phyloP scores from a whole-genome alignment of 2,329 filamentous ascomycete species.

The Chrysosporium keratinophilum region DNA sequence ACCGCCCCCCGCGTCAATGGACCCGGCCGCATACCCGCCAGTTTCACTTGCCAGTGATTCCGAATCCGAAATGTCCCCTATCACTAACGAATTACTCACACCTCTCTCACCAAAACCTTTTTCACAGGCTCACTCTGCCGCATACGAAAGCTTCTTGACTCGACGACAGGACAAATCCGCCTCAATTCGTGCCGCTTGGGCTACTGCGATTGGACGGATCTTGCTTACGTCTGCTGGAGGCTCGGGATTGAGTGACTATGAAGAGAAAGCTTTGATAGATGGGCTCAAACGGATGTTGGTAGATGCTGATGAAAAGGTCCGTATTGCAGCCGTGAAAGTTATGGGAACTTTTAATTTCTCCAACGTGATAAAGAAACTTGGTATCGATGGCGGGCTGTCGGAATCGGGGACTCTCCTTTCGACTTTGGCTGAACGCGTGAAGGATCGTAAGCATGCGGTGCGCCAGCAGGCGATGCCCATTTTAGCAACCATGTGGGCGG shows the following conservation, averaged over 20 bases:
- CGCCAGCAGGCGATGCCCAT: conserved; percentile 79
- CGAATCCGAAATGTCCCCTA: conserved; percentile 39
- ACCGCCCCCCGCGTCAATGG: conserved; percentile 59
- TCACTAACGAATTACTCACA: conserved; percentile 58
- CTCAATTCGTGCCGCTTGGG: conserved; percentile 76
- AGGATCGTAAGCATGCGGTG: conserved; percentile 71
- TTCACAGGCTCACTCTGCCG: conserved; percentile 63
- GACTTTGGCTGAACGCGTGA: conserved; percentile 75
- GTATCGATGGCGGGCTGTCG: conserved; percentile 60
- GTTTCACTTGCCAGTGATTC: conserved; percentile 34
- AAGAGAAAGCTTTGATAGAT: conserved; percentile 64
- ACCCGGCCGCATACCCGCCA: conserved; percentile 76
- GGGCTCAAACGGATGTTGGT: conserved; percentile 69
- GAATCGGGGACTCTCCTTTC: conserved; percentile 68
- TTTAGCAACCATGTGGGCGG: conserved; percentile 83
- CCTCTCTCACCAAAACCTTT: conserved; percentile 85
- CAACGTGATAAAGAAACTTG: conserved; percentile 73
- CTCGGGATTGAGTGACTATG: conserved; percentile 72
- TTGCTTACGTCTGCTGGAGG: conserved; percentile 83
- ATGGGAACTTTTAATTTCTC: conserved; percentile 71
- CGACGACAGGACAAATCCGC: conserved; percentile 78
- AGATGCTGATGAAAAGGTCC: conserved; percentile 83
- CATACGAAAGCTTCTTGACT: conserved; percentile 76
- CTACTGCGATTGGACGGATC: conserved; percentile 71
- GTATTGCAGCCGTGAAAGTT: conserved; percentile 76